These are phyloP conservation scores for Moesziomyces antarcticus DNA, from an alignment of 1,284 basidiomycete genomes.

Conservation along the genomic window DNA sequence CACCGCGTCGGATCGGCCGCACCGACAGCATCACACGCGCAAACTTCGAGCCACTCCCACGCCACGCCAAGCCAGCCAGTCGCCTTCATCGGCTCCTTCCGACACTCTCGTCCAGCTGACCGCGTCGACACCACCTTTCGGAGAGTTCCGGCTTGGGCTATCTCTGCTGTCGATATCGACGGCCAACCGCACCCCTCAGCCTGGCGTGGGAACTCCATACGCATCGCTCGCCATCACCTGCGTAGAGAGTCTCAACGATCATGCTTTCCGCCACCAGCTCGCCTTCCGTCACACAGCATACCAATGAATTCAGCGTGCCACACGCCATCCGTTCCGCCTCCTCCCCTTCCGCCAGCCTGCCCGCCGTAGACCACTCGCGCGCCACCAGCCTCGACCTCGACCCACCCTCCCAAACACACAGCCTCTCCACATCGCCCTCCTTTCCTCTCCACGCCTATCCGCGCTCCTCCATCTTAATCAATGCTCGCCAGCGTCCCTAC, in stretches of 20 bases:
- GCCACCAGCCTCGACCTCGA: slow-evolving; percentile 35
- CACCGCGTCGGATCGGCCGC: no score
- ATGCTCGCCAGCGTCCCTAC: slow-evolving; percentile 41
- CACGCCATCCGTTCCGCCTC: slow-evolving; percentile 31
- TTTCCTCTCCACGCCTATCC: slow-evolving; percentile 20
- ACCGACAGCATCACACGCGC: no score
- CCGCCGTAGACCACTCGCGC: slow-evolving; percentile 22
- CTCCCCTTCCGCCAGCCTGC: slow-evolving; percentile 24
- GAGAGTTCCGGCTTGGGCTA: no score
- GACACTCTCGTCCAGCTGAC: no score
- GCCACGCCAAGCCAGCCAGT: no score
- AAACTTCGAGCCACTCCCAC: no score
- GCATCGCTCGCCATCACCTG: background rate
- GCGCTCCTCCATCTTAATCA: slow-evolving; percentile 49
- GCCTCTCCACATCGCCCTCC: slow-evolving; percentile 25
- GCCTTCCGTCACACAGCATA: slow-evolving; percentile 27
- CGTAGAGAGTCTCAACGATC: background rate
- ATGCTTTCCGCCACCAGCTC: slow-evolving; percentile 39
- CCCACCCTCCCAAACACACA: slow-evolving; percentile 9
- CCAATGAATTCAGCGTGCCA: slow-evolving; percentile 24
- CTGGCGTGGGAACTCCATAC: no score
- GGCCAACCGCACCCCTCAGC: no score
- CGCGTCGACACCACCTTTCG: no score
- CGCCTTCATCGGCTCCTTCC: no score
- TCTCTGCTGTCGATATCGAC: no score